A percentile compares a stretch with the other conserved stretches of the same genome.
These are phyloP conservation scores for Leptoxyphium fumago DNA, from an alignment of 2,329 filamentous ascomycete genomes.

Conservation along the genomic window DNA sequence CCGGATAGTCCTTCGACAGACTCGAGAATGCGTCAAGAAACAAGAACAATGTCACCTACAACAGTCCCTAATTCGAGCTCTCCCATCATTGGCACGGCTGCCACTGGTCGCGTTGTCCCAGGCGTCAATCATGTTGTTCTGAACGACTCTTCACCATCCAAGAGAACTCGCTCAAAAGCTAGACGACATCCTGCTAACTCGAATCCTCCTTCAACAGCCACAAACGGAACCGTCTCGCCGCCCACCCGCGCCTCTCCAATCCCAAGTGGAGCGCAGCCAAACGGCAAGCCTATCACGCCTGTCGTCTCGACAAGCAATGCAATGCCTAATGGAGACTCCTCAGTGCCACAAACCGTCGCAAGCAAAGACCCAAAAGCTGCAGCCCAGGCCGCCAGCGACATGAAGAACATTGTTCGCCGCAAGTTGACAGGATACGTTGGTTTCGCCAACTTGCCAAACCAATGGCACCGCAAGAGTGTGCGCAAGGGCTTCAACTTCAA, in stretches of 20 bases:
- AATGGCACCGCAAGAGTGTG: constrained; percentile 99
- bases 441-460: constrained; percentile 96
- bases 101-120: not conserved
- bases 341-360: constrained; percentile 42
- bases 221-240: constrained; percentile 26
- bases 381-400: constrained; percentile 35
- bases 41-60: no score
- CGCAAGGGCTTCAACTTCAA: constrained; percentile 99
- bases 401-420: constrained; percentile 91
- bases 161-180: no score
- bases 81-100: not conserved
- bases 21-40: no score
- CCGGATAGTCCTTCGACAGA: no score
- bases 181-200: constrained; percentile 6
- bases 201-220: constrained; percentile 22
- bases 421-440: constrained; percentile 98
- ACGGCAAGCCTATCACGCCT: constrained; percentile 40
- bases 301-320: constrained; percentile 44
- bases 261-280: constrained; percentile 25
- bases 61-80: not conserved
- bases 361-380: constrained; percentile 49
- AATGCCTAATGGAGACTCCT: constrained; percentile 36
- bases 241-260: constrained; percentile 33
- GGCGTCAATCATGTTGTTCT: no score
- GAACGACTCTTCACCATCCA: no score